These are phyloP conservation scores for Candida insectorum DNA, from an alignment of 805 yeast genomes.

Conservation along the genomic window DNA sequence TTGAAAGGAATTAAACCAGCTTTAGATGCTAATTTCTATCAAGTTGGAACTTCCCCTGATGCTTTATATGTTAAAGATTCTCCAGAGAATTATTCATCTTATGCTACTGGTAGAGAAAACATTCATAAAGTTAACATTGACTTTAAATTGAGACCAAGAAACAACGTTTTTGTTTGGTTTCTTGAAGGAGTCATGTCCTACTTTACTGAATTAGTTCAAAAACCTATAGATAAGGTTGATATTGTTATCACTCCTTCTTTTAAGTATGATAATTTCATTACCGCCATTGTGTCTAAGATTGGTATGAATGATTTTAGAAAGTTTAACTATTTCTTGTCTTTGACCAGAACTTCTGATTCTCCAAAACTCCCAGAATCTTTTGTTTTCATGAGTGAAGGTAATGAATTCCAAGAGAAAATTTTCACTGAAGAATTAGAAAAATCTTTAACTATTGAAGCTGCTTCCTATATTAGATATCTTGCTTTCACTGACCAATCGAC, in stretches of 20 bases:
- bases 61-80: slow-evolving; percentile 58
- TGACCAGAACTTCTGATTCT: slow-evolving; percentile 79
- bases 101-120: slow-evolving; percentile 87
- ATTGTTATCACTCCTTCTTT: slow-evolving; percentile 57
- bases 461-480: slow-evolving; percentile 50
- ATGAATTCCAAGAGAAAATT: slow-evolving; percentile 71
- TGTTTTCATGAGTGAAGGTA: slow-evolving; percentile 86
- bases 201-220: slow-evolving; percentile 51
- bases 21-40: slow-evolving; percentile 67
- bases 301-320: slow-evolving; percentile 76
- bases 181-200: slow-evolving; percentile 61
- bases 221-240: slow-evolving; percentile 58
- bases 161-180: slow-evolving; percentile 65
- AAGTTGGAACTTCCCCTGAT: slow-evolving; percentile 59
- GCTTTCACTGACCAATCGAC: slow-evolving; percentile 82
- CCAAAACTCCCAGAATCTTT: slow-evolving; percentile 65
- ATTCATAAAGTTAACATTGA: slow-evolving; percentile 60
- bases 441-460: slow-evolving; percentile 40
- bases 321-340: slow-evolving; percentile 74
- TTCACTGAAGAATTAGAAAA: slow-evolving; percentile 46
- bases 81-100: slow-evolving; percentile 60
- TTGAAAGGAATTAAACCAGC: slow-evolving; percentile 48
- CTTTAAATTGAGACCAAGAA: slow-evolving; percentile 72
- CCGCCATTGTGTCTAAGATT: slow-evolving; percentile 81
- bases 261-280: slow-evolving; percentile 65